phyloP scores from a whole-genome alignment of 495 filamentous ascomycete species.

The Tuber magnatum region DNA sequence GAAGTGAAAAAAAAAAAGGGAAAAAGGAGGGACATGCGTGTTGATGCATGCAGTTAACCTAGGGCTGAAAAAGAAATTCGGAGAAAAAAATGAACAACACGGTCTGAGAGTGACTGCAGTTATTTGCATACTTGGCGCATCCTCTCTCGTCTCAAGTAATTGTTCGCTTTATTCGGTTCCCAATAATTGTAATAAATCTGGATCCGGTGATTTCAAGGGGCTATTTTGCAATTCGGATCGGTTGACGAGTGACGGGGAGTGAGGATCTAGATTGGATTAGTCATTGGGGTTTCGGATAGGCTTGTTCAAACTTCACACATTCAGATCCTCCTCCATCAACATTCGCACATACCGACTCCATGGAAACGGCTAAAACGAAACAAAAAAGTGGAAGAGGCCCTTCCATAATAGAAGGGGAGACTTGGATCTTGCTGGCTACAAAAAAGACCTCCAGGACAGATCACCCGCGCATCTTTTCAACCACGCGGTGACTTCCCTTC shows the following conservation, averaged over 20 bases:
- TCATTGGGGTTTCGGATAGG: conserved; percentile 20
- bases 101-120: conserved; percentile 14
- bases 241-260: conserved; percentile 24
- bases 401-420: conserved; percentile 41
- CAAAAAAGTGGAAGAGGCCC: conserved; percentile 37
- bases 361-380: conserved; percentile 28
- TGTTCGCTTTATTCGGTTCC: conserved; percentile 5
- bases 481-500: conserved; percentile 31
- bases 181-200: neutral
- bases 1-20: neutral
- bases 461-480: conserved; percentile 38
- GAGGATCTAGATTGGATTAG: conserved; percentile 14
- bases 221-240: too few species aligned
- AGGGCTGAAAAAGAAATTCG: conserved; percentile 11
- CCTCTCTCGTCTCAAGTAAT: conserved; percentile 25
- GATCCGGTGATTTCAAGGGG: too few species aligned
- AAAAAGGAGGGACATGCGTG: neutral
- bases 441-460: conserved; percentile 39
- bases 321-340: neutral
- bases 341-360: conserved; percentile 10
- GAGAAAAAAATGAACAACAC: conserved; percentile 8
- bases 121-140: conserved; percentile 4
- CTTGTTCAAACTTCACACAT: conserved; percentile 30
- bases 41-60: conserved; percentile 25
- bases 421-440: conserved; percentile 42